Evolutionary conservation across 2,329 filamentous ascomycete genomes (phyloP).

Genomic region (Hymenoscyphus linearis): DNA sequence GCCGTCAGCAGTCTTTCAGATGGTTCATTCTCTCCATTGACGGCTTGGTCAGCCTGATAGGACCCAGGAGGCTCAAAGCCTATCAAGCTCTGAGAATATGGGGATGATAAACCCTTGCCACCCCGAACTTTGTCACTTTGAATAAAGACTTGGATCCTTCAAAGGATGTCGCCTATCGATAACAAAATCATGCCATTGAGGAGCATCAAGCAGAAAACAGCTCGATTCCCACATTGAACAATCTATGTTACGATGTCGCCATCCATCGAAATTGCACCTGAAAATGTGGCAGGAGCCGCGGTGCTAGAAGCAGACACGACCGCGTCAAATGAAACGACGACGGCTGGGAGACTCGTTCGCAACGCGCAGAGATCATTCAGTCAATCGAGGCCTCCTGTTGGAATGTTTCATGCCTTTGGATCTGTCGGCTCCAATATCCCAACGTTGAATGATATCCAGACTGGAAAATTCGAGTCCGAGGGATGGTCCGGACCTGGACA

Average conservation of each 20-base stretch:
- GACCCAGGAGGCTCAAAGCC: background rate
- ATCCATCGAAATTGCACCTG: background rate
- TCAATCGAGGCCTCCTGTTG: conserved; percentile 19
- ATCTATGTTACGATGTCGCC: background rate
- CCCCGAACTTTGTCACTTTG: background rate
- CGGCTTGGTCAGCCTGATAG: background rate
- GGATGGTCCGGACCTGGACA: conserved; percentile 22
- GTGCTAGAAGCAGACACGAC: conserved; percentile 7
- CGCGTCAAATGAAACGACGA: conserved; percentile 5
- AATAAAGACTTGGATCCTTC: background rate
- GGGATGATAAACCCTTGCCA: background rate
- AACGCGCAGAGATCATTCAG: conserved; percentile 15
- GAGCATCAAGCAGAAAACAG: background rate
- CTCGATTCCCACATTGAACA: background rate
- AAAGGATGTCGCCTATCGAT: background rate
- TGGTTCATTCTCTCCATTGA: background rate
- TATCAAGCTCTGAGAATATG: conserved; percentile 4
- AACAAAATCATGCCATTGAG: background rate
- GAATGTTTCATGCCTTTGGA: conserved; percentile 23
- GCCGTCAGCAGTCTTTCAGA: background rate
- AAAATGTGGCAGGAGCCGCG: background rate
- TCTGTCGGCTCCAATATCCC: conserved; percentile 19
- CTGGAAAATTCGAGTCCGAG: conserved; percentile 17
- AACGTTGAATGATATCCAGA: conserved; percentile 19
- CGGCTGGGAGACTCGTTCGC: conserved; percentile 6